Base-by-base conservation (phyloP, 805 yeast species). In the Nakazawaea molendinolei region DNA sequence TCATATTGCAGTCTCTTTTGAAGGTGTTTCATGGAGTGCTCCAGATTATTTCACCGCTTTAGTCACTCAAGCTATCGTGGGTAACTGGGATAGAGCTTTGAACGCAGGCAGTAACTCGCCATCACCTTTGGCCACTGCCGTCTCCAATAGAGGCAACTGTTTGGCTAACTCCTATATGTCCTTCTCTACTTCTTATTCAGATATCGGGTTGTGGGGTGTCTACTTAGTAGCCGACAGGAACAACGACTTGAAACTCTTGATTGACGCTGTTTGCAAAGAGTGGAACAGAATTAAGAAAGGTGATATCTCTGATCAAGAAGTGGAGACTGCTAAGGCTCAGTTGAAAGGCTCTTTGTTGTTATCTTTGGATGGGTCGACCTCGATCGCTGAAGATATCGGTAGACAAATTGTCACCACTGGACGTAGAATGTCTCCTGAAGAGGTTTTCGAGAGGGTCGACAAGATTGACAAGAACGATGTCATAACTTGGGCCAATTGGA, bases 161-260 rank as follows among this genome's bases (percentile, higher is more conserved):
- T 63, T 87, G 41, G 96, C 97, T 38, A 92, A 92, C 62, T 84
- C 95, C 6, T 92, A 81, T 64, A 83, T 87, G 95, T 86, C 96
- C 5, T 92, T 90, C 63, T 85, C 95, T 21, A 92, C 99, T 2
- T 85, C 95, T 1, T 92, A 92, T 61, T 89, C 96, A 8, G 99
- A 92, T 61, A 84, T 96, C 9, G 99, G 99, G 7, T 65, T 92
- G 36, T 90, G 97, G 97, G 99, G 99, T 23, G 81, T 90, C 49
- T 92, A 92, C 56, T 69, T 92, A 42, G 86, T 86, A 6, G 76
- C 94, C 16, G 96, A 90, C 48, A 79, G 78, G 52, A 71, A 71
- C 44, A 70, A 77, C 21, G 67, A 83, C 45, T 66, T 85, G 48
- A 76, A 74, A 45, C 67, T 74, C 25, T 74, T 89, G 34, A 72